Evolutionary conservation across 1,139 yeast species (phyloP).

Genomic region (Saccharomyces hybrid): DNA sequence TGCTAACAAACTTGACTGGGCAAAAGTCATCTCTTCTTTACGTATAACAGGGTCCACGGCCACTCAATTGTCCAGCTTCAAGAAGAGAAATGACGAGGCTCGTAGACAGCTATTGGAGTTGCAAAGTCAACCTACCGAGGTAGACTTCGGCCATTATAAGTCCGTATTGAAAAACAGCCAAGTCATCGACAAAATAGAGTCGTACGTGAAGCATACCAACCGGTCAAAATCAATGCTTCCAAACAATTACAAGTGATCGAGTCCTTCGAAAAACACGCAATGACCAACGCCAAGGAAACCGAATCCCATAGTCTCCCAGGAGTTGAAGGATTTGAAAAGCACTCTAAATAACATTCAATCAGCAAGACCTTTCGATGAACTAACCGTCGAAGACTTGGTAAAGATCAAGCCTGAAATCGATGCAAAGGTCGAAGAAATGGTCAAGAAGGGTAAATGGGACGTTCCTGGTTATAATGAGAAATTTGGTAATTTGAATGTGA

Average conservation of each 20-base stretch:
- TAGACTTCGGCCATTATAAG: constrained; percentile 79
- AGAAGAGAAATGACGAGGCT: constrained; percentile 98
- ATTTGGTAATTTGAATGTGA: constrained; percentile 91
- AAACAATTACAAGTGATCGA: constrained; percentile 89
- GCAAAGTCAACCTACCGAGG: constrained; percentile 61
- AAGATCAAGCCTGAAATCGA: constrained; percentile 97
- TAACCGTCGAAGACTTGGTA: constrained; percentile 89
- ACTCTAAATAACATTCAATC: constrained; percentile 89
- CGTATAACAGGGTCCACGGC: constrained; percentile 94
- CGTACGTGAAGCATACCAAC: constrained; percentile 69
- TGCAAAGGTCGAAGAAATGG: constrained; percentile 90
- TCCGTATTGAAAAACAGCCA: constrained; percentile 70
- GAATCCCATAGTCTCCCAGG: constrained; percentile 82
- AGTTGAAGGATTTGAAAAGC: constrained; percentile 74
- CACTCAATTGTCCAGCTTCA: constrained; percentile 77
- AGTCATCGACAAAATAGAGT: constrained; percentile 75
- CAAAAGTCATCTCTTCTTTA: constrained; percentile 76
- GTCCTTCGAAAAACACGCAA: constrained; percentile 89
- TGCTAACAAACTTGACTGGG: constrained; percentile 90
- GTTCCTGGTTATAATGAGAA: constrained; percentile 98
- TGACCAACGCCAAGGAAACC: constrained; percentile 91
- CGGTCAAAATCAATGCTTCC: constrained; percentile 76
- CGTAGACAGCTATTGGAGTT: constrained; percentile 69
- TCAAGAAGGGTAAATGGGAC: constrained; percentile 95
- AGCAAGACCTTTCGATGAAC: constrained; percentile 96